Base-by-base conservation (phyloP, 129 eudicot species). In the Heracleum sosnowskyi region DNA sequence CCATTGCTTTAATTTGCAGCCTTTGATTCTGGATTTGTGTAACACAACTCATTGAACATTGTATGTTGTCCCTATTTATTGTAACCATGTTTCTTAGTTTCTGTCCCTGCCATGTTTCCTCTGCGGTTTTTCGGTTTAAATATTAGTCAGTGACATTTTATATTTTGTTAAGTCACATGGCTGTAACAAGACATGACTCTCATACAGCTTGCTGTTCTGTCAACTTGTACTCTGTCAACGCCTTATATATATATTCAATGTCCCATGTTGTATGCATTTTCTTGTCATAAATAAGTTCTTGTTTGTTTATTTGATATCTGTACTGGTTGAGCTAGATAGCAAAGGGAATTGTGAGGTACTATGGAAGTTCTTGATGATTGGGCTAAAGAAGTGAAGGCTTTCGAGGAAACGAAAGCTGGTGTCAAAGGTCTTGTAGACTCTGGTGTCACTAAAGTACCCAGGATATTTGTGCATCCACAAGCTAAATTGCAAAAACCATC, bases 361-460 rank as follows among this genome's bases (percentile, higher is more conserved):
- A 74, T 74, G 77, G 77, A 44, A 74, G 39, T 74, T 44, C 60
- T 40, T 44, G 33, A 73, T 73, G 77, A 73, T 28, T 74, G 77
- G 77, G 77, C 77, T 44, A 44, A 44, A 74, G 77, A 74, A 74
- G 77, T 74, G 77, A 44, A 74, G 57, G 77, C 24, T 1, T 74
- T 74, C 17, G 57, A 74, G 49, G 77, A 44, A 77, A 40, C 77
- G n/a, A 74, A 44, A 44, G 77, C 77, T 29, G 77, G 77, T 5
- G 77, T 74, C 18, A 74, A 74, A 74, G 77, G 77, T 13, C 77
- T 74, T 8, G 77, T 74, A 15, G 77, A 74, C 33, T 74, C 77
- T 0, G 77, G 77, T 74, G 16, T 74, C 20, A 29, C 24, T 11
- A 42, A 74, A 31, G 16, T 74, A 9, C 77, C 77, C 4, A 74